Conservation (phyloP, 169 alveolate genomes). For the Plasmodium ovale region DNA sequence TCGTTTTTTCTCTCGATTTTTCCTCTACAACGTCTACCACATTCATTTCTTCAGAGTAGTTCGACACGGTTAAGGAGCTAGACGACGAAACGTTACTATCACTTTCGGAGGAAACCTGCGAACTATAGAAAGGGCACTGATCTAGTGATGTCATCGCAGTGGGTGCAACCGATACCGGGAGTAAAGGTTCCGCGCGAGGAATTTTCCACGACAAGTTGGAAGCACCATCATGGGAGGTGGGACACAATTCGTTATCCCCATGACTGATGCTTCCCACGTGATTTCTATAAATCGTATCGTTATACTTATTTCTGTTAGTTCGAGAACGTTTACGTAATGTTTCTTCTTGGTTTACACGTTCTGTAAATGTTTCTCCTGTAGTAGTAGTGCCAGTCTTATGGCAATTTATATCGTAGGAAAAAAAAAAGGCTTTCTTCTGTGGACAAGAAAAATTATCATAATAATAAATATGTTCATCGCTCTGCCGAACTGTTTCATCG, state of each 20-base stretch:
- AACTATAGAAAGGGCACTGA: conserved; percentile 1
- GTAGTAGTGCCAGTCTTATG: not conserved
- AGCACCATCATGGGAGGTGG: too few relatives aligned
- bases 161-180: too few relatives aligned
- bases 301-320: too few relatives aligned
- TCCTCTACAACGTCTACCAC: not conserved
- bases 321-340: too few relatives aligned
- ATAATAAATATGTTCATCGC: conserved; percentile 9
- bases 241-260: too few relatives aligned
- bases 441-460: conserved; percentile 26
- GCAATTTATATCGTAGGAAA: conserved; percentile 1
- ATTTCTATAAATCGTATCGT: too few relatives aligned
- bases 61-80: not conserved
- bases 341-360: too few relatives aligned
- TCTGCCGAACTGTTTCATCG: too few relatives aligned
- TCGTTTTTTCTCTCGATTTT: conserved; percentile 12
- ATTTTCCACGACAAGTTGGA: too few relatives aligned
- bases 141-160: not conserved
- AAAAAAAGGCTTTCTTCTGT: conserved; percentile 24
- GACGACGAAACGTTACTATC: conserved; percentile 24
- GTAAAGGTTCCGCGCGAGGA: too few relatives aligned
- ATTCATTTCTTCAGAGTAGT: not conserved
- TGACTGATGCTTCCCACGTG: too few relatives aligned
- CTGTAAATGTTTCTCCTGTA: too few relatives aligned
- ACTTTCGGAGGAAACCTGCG: conserved; percentile 2